Evolutionary conservation across 2,329 filamentous ascomycete species (phyloP).

Genomic region (Stemphylium vesicarium): DNA sequence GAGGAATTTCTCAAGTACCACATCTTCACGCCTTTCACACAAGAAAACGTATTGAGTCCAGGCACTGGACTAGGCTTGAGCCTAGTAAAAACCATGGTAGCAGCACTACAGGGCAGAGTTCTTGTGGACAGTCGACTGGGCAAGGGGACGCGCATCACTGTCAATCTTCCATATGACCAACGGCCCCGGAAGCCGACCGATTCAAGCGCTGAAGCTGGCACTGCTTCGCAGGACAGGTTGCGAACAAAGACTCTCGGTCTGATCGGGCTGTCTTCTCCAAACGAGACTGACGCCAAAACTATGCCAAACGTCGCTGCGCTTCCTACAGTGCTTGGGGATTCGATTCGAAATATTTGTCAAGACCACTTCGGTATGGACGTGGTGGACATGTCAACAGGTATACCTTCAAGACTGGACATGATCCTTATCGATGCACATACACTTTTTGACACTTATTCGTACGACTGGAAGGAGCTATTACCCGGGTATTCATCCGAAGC

Average conservation of each 20-base stretch:
- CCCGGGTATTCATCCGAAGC: not conserved
- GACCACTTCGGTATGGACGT: constrained; percentile 7
- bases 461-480: constrained; percentile 1
- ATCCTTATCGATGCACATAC: constrained; percentile 11
- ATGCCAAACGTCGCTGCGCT: not conserved
- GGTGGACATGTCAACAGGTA: not conserved
- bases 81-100: constrained; percentile 28
- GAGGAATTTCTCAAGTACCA: constrained; percentile 25
- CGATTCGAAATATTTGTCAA: constrained; percentile 12
- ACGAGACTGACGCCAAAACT: too few species aligned
- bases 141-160: constrained; percentile 13
- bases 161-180: constrained; percentile 10
- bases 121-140: constrained; percentile 19
- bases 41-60: constrained; percentile 25
- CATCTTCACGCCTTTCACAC: constrained; percentile 30
- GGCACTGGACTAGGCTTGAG: constrained; percentile 34
- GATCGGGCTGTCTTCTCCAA: not conserved
- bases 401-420: not conserved
- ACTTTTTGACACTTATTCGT: not conserved
- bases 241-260: constrained; percentile 3
- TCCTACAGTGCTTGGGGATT: constrained; percentile 2
- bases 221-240: not conserved
- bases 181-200: not conserved
- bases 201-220: not conserved
- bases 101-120: constrained; percentile 28